Percentiles rank a stretch among this genome's conserved stretches.
phyloP scores from a whole-genome alignment of 306 rosid genomes.

The Castanea mollissima region DNA sequence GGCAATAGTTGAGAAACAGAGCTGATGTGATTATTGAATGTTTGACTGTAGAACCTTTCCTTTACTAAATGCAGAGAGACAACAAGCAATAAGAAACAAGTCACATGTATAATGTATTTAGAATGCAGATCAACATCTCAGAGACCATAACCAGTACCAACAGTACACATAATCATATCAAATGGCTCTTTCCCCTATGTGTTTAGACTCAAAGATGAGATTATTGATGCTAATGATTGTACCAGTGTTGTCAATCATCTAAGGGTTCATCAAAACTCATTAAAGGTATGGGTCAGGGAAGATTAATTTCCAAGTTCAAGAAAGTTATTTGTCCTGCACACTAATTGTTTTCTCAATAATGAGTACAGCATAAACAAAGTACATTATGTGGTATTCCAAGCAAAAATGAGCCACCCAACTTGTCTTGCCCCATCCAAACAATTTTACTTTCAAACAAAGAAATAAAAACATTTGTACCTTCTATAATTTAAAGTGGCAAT shows the following conservation, averaged over 20 bases:
- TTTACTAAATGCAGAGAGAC: not conserved
- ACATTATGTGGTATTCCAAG: not conserved
- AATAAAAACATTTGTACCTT: too few species aligned
- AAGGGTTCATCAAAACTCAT: not conserved
- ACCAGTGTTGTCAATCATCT: not conserved
- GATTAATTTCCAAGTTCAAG: not conserved
- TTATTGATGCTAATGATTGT: not conserved
- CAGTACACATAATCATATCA: not conserved
- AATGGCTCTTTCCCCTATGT: too few species aligned
- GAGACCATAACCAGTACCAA: not conserved
- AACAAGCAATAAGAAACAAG: not conserved
- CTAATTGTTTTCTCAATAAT: not conserved
- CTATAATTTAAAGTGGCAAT: not conserved
- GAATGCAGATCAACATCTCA: not conserved
- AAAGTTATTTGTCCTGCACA: not conserved
- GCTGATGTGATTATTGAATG: not conserved
- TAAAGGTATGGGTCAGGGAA: not conserved
- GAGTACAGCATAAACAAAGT: not conserved
- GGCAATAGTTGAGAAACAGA: not conserved
- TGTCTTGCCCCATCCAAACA: not conserved
- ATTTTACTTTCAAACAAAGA: not conserved
- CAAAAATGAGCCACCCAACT: not conserved
- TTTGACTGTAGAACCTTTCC: not conserved
- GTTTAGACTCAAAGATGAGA: not conserved
- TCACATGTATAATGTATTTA: not conserved